A percentile compares a stretch with the other conserved stretches of the same genome.
Evolutionary conservation across 2,329 filamentous ascomycete genomes (phyloP).

Genomic region (Trichoderma cornu-damae): DNA sequence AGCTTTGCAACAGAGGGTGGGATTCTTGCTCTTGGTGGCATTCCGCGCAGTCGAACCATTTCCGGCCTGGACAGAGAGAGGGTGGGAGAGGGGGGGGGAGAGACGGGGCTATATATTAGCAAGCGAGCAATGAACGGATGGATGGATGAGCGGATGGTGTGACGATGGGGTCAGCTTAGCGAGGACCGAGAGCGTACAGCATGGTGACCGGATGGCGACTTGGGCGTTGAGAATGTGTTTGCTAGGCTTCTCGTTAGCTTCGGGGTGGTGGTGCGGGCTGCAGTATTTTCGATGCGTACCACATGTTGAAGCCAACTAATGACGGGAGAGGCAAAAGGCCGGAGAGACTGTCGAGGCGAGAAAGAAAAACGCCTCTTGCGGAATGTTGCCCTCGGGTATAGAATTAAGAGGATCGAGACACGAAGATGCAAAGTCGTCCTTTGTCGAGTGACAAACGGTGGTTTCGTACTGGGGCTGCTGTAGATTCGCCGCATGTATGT

Average conservation of each 20-base stretch:
- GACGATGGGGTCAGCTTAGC: background rate
- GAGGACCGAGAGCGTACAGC: slow-evolving; percentile 58
- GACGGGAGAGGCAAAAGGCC: too few species aligned
- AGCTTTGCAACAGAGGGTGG: slow-evolving; percentile 68
- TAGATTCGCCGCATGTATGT: background rate
- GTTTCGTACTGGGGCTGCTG: background rate
- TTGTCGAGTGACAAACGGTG: background rate
- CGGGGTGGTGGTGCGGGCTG: background rate
- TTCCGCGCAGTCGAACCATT: slow-evolving; percentile 98
- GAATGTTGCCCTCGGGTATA: background rate
- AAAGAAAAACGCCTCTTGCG: background rate
- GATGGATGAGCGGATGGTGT: background rate
- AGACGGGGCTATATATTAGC: slow-evolving; percentile 10
- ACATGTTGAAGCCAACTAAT: slow-evolving; percentile 10
- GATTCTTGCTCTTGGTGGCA: slow-evolving; percentile 80
- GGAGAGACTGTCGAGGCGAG: too few species aligned
- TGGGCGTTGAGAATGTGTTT: slow-evolving; percentile 99
- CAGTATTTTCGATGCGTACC: slow-evolving; percentile 2
- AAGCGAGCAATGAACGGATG: background rate
- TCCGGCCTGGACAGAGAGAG: slow-evolving; percentile 61
- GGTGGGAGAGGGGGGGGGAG: slow-evolving; percentile 44
- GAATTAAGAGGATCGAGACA: background rate
- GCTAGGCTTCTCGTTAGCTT: slow-evolving; percentile 44
- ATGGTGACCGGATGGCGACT: slow-evolving; percentile 90
- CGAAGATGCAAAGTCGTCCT: background rate